Base-by-base conservation (phyloP, 371 early-diverging fungal species). In the Zopfochytrium polystomum region DNA sequence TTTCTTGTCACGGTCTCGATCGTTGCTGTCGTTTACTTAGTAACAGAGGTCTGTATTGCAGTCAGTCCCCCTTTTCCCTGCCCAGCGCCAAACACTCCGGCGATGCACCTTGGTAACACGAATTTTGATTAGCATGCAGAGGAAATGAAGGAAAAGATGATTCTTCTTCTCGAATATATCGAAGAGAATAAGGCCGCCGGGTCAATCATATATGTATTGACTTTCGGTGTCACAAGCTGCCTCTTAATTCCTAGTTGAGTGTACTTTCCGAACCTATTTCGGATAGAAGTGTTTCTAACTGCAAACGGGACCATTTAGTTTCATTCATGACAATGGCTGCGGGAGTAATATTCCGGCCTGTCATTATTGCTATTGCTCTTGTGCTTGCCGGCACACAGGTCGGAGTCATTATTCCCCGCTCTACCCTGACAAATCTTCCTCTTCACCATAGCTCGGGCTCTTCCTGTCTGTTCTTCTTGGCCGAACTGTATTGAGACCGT, bases 301-400 rank as follows among this genome's bases (percentile, higher is more conserved):
- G 5, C 30, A 4, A 20, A 20, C 30, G 29, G 26, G 42, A 4
- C 7, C 27, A 25, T 26, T 29, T 33, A 62, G 69, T 62, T 4
- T 52, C 65, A 1, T 61, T 68, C 29, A 13, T 55, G 20, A 62
- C 67, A 5, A 49, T 67, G 20, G 57, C 66, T n/a, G 72, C 68
- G 1, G 72, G 72, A 3, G 48, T 72, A 5, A 64, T 72, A 13
- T 72, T 72, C 59, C 48, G 53, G 54, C 72, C 72, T 4, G 46
- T 63, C 4, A 26, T 34, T 15, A 27, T 65, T 22, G 56, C 63
- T 1, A 35, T 73, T 15, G 15, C 49, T 29, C 46, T 73, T 20
- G 62, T 68, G 11, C 60, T 73, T 2, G 5, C 59, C 18, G 74
- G 67, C 1, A 66, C 68, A 1, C 74, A 73, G 63, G 62, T 67